These are phyloP conservation scores for Candida anglica DNA, from an alignment of 805 yeast genomes.

Conservation along the genomic window DNA sequence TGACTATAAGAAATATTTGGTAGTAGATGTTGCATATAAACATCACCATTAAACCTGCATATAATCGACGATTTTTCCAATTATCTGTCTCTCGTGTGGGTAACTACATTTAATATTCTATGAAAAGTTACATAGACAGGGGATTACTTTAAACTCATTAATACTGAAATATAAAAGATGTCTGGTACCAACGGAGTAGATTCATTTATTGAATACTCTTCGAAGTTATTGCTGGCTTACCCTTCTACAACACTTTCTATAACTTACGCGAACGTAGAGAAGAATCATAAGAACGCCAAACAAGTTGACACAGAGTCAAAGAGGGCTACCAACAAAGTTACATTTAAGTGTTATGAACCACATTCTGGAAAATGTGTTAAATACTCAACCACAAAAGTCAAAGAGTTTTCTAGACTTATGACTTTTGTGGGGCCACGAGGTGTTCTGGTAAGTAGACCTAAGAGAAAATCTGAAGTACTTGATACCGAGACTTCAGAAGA, in stretches of 20 bases:
- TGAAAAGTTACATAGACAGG: too few relatives aligned
- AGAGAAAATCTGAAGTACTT: conserved; percentile 9
- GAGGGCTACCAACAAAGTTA: conserved; percentile 31
- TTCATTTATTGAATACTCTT: conserved; percentile 25
- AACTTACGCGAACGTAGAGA: conserved; percentile 29
- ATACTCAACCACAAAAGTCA: conserved; percentile 55
- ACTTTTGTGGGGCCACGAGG: conserved; percentile 72
- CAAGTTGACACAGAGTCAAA: conserved; percentile 9
- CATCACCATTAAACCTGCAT: not conserved
- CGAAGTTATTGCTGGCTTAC: conserved; percentile 30
- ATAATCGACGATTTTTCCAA: not conserved
- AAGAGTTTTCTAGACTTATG: conserved; percentile 71
- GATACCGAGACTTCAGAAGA: conserved; percentile 8
- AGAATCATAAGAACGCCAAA: conserved; percentile 15
- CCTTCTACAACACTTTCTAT: conserved; percentile 34
- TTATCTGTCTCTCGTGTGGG: not conserved
- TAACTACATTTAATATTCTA: too few relatives aligned
- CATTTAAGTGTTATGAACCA: conserved; percentile 65
- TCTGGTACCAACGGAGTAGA: too few relatives aligned
- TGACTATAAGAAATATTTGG: too few relatives aligned
- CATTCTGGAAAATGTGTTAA: conserved; percentile 57
- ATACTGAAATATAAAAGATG: too few relatives aligned
- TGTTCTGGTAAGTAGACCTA: conserved; percentile 31
- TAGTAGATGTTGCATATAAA: not conserved
- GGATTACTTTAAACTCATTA: too few relatives aligned